Conservation (phyloP, 768 basidiomycete species). For the Phanerochaete sordida region DNA sequence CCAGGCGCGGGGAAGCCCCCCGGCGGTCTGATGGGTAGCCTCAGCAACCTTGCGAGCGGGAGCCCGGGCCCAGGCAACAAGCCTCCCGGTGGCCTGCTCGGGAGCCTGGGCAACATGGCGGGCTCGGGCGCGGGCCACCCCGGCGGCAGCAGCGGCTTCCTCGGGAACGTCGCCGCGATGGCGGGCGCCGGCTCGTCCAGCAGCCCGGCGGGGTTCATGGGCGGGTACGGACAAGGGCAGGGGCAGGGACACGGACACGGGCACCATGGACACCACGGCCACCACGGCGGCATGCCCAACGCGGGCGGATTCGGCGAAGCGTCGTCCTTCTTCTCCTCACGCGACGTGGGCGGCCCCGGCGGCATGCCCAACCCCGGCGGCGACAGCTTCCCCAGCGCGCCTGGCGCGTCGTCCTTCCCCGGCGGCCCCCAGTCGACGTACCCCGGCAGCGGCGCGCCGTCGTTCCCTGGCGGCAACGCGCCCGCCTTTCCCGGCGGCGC, state of each 20-base stretch:
- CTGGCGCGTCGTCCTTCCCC: background rate
- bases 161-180: background rate
- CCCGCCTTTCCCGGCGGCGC: conserved; percentile 5
- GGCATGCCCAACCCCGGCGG: background rate
- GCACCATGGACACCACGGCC: background rate
- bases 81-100: background rate
- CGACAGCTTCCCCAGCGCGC: background rate
- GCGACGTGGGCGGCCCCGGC: background rate
- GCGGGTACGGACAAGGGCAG: background rate
- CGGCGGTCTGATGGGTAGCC: no score
- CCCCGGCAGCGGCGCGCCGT: conserved; percentile 1
- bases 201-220: background rate
- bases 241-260: conserved; percentile 3
- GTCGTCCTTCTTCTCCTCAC: conserved; percentile 1
- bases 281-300: conserved; percentile 1
- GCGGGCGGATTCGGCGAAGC: conserved; percentile 12
- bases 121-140: background rate
- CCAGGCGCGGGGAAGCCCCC: background rate
- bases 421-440: conserved; percentile 6
- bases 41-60: no score
- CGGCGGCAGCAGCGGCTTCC: background rate
- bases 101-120: background rate
- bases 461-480: background rate
- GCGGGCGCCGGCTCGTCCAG: background rate
- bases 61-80: background rate